These are phyloP conservation scores for Entamoeba invadens DNA, from an alignment of 208 protist genomes.

Conservation along the genomic window DNA sequence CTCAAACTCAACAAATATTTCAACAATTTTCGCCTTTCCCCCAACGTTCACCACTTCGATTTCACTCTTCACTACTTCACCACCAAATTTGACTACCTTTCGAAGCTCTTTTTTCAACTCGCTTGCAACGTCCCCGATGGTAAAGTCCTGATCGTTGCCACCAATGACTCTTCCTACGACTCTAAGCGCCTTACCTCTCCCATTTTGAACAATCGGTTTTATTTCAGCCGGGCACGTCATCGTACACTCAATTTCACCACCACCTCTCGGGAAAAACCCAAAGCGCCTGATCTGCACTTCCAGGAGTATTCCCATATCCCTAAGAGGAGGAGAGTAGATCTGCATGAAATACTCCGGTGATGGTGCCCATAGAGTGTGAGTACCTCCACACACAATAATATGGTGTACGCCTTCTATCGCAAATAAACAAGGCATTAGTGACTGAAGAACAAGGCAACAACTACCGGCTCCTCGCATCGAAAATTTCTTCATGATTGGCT, in stretches of 20 bases:
- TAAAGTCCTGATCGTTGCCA: background rate
- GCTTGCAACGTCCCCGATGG: background rate
- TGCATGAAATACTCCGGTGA: background rate
- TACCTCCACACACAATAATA: background rate
- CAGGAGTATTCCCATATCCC: background rate
- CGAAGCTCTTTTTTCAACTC: background rate
- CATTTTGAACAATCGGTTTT: background rate
- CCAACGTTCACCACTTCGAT: background rate
- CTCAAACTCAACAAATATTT: background rate
- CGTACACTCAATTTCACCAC: background rate
- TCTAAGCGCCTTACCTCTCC: background rate
- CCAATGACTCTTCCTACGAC: background rate
- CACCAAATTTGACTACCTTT: background rate
- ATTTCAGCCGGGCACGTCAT: background rate
- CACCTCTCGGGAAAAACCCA: background rate
- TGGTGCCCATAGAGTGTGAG: background rate
- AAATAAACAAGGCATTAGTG: background rate
- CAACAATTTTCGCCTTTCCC: background rate
- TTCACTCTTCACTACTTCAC: background rate
- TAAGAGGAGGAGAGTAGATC: background rate
- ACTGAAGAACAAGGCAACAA: background rate
- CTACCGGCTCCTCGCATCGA: background rate
- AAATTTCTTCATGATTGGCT: background rate
- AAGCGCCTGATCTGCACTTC: background rate
- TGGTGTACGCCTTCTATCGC: background rate